Conservation (phyloP, 1,284 basidiomycete species). For the Malassezia japonica region DNA sequence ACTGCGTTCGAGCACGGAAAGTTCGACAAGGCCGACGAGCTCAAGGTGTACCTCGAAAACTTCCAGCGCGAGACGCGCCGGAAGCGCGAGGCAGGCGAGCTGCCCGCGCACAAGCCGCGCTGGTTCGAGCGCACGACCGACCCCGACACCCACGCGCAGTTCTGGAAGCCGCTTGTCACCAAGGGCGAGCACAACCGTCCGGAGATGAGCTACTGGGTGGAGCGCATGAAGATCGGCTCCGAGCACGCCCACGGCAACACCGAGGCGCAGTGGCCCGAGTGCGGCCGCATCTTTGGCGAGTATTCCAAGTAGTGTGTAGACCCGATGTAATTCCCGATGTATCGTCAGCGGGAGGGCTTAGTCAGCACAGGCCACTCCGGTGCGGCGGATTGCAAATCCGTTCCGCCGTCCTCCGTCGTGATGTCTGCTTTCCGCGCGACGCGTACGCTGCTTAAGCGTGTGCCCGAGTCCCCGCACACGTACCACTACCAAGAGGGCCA, state of each 20-base stretch:
- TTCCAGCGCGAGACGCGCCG: constrained; percentile 69
- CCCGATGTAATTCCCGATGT: background rate
- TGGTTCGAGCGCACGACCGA: constrained; percentile 47
- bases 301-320: background rate
- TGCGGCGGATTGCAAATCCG: constrained; percentile 3
- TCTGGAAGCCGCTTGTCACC: constrained; percentile 28
- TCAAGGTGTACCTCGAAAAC: constrained; percentile 81
- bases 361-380: background rate
- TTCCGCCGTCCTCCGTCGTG: background rate
- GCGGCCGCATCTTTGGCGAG: constrained; percentile 14
- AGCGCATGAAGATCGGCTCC: constrained; percentile 22
- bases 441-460: constrained; percentile 26
- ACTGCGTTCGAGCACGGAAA: constrained; percentile 84
- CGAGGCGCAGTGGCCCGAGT: constrained; percentile 19
- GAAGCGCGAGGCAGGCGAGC: constrained; percentile 65
- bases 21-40: constrained; percentile 77
- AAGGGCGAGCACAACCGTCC: constrained; percentile 8
- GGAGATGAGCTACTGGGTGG: constrained; percentile 33
- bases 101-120: constrained; percentile 66
- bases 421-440: constrained; percentile 26
- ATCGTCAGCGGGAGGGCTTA: background rate
- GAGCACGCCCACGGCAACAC: constrained; percentile 19
- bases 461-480: constrained; percentile 30
- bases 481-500: constrained; percentile 43
- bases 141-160: constrained; percentile 30